Evolutionary conservation across 257 asterid genomes (phyloP), one percentile per base, ranked within the genome.

Genomic region (Plantago ovata): DNA sequence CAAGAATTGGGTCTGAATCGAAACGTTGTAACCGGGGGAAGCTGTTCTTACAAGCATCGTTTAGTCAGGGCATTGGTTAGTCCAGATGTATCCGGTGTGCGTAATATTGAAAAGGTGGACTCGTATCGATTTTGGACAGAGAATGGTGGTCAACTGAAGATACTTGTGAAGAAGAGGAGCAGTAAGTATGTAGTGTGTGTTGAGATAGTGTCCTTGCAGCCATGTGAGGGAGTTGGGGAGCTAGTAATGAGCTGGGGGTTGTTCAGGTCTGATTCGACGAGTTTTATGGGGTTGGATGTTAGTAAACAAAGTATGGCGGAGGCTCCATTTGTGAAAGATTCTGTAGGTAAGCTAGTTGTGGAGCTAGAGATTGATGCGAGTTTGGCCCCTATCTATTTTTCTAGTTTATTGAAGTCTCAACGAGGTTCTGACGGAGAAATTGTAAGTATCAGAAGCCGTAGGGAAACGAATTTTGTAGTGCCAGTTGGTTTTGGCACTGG

Each of bases 401-500:
- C 97, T 14, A 68, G 84, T 66, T 74, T 74, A 50, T 68, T 93
- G 42, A 82, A 70, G 82, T 75, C 80, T 39, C 73, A 58, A 38
- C 19, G 57, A 55, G 76, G 52, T 60, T 23, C 69, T 63, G 64
- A 52, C 52, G 56, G 47, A 13, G 51, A 69, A 56, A 54, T 36
- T 59, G 66, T 76, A 55, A 82, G 73, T 60, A 79, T 88, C 69
- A 76, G 74, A 71, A 93, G 89, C 72, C 89, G 81, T 63, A 79
- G 87, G 75, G 73, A 79, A 54, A 82, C 84, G 0, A 82, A 66
- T 69, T 86, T 93, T 70, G 75, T 78, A 32, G 95, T 82, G 60
- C 97, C 98, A 6, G 84, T 93, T 46, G 97, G 97, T 72, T 77
- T 93, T 64, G 71, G 89, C 69, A 77, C 95, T 38, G 98, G 98